Percentiles rank a stretch among this genome's conserved stretches.
Conservation (phyloP, 164 flowering plant species). For the Nelumbo lutea region DNA sequence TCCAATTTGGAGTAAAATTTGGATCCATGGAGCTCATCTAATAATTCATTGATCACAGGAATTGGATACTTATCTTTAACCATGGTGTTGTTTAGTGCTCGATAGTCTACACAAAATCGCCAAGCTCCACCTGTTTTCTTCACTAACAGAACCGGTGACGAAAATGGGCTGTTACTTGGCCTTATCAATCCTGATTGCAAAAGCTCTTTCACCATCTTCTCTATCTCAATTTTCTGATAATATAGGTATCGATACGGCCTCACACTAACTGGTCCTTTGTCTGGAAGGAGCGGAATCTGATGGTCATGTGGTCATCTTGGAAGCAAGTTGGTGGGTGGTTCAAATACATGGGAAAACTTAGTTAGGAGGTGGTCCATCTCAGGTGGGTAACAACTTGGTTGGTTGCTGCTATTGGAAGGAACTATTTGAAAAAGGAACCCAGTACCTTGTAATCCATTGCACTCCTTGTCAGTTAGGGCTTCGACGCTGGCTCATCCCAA, state of each 20-base stretch:
- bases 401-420: background rate
- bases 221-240: slow-evolving; percentile 10
- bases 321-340: background rate
- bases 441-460: background rate
- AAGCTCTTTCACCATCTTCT: slow-evolving; percentile 1
- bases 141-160: slow-evolving; percentile 8
- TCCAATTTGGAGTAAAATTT: slow-evolving; percentile 12
- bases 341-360: slow-evolving; percentile 7
- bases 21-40: slow-evolving; percentile 16
- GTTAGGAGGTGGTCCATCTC: slow-evolving; percentile 3
- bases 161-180: slow-evolving; percentile 10
- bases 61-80: slow-evolving; percentile 17
- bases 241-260: slow-evolving; percentile 13
- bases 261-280: background rate
- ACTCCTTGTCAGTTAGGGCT: slow-evolving; percentile 7
- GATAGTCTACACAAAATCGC: slow-evolving; percentile 13
- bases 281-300: background rate
- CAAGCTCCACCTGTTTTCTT: slow-evolving; percentile 10
- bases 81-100: slow-evolving; percentile 10
- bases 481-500: background rate
- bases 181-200: background rate
- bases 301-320: slow-evolving; percentile 11
- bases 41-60: slow-evolving; percentile 15
- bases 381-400: background rate
- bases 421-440: slow-evolving; percentile 8